Conservation (phyloP, 306 rosid species). For the Senna tora region DNA sequence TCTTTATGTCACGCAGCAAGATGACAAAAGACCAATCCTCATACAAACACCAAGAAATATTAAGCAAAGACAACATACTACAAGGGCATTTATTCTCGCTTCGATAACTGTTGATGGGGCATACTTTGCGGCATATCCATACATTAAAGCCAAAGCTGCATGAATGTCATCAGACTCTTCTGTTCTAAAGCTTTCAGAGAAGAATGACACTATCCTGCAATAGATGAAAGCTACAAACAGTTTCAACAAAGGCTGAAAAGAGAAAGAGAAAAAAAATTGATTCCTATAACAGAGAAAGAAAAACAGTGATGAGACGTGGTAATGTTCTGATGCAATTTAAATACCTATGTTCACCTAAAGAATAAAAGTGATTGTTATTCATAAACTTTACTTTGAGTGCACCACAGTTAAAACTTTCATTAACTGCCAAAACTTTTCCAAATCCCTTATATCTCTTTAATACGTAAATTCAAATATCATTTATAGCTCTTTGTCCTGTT, state of each 20-base stretch:
- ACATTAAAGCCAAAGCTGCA: slow-evolving; percentile 98
- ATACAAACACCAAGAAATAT: slow-evolving; percentile 10
- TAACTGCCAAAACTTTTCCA: background rate
- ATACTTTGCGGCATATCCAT: slow-evolving; percentile 98
- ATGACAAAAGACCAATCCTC: slow-evolving; percentile 33
- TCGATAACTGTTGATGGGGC: slow-evolving; percentile 97
- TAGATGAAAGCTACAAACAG: slow-evolving; percentile 41
- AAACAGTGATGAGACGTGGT: slow-evolving; percentile 19
- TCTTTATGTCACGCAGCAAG: slow-evolving; percentile 1
- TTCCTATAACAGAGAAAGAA: slow-evolving; percentile 24
- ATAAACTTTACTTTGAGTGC: background rate
- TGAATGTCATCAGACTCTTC: slow-evolving; percentile 94
- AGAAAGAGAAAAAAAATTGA: slow-evolving; percentile 19
- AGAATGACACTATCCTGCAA: slow-evolving; percentile 82
- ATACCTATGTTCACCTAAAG: background rate
- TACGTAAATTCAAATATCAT: background rate
- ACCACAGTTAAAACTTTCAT: background rate
- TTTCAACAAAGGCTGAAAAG: slow-evolving; percentile 30
- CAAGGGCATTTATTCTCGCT: slow-evolving; percentile 96
- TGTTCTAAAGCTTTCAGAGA: slow-evolving; percentile 78
- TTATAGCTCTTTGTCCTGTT: background rate
- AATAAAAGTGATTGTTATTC: background rate
- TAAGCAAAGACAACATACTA: slow-evolving; percentile 66
- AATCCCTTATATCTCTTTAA: background rate
- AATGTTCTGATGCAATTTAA: slow-evolving; percentile 32